Percentiles rank a stretch among this genome's conserved stretches.
Evolutionary conservation across 1,139 yeast genomes (phyloP).

Genomic region (Saccharomyces hybrid): DNA sequence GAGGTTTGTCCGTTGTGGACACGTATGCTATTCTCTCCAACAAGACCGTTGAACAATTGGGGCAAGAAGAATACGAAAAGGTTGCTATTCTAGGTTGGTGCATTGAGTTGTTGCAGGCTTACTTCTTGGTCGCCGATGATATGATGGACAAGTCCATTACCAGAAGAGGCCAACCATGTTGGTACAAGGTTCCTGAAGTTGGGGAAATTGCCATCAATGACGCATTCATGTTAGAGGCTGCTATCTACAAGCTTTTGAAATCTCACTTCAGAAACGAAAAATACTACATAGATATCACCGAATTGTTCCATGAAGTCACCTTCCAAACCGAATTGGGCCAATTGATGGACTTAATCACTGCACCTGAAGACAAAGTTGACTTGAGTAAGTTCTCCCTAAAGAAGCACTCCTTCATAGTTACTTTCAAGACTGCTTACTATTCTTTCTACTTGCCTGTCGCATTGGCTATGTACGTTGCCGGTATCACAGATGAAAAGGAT

Average conservation of each 20-base stretch:
- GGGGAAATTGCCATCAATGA: slow-evolving; percentile 95
- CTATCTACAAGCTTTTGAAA: slow-evolving; percentile 82
- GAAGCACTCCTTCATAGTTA: slow-evolving; percentile 92
- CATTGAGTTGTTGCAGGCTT: slow-evolving; percentile 91
- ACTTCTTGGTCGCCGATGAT: slow-evolving; percentile 95
- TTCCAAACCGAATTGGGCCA: slow-evolving; percentile 98
- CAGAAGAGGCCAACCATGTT: slow-evolving; percentile 97
- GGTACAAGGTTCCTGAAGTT: slow-evolving; percentile 80
- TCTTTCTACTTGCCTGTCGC: slow-evolving; percentile 97
- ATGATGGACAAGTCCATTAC: slow-evolving; percentile 98
- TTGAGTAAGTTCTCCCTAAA: slow-evolving; percentile 75
- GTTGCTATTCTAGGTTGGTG: slow-evolving; percentile 95
- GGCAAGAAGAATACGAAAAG: slow-evolving; percentile 64
- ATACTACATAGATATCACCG: slow-evolving; percentile 85
- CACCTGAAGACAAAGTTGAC: slow-evolving; percentile 93
- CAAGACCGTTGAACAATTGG: slow-evolving; percentile 50
- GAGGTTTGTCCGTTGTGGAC: slow-evolving; percentile 93
- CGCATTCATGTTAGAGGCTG: slow-evolving; percentile 93
- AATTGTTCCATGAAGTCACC: slow-evolving; percentile 88
- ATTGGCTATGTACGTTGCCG: slow-evolving; percentile 90
- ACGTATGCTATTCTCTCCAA: slow-evolving; percentile 76
- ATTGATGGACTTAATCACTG: slow-evolving; percentile 87
- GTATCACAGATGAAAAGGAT: slow-evolving; percentile 60
- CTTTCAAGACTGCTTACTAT: slow-evolving; percentile 95
- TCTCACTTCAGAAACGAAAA: slow-evolving; percentile 75